Evolutionary conservation across 805 yeast species (phyloP).

Genomic region (Pichia eremophila): DNA sequence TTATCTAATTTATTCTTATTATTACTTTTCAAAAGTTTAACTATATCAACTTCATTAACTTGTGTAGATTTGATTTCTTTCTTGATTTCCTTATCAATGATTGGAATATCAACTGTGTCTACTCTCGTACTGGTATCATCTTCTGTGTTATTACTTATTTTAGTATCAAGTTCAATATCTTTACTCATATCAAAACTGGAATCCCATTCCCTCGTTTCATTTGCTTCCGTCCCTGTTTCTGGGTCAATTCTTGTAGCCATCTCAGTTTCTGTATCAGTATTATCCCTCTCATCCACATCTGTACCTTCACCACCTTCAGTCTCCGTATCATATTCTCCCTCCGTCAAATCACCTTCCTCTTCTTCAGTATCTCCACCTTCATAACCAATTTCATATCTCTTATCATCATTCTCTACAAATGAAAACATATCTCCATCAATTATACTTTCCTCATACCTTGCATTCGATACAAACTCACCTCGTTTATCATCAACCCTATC

Average conservation of each 20-base stretch:
- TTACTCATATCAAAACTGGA: no score
- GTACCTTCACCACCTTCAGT: no score
- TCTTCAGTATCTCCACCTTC: not conserved
- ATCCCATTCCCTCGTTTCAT: no score
- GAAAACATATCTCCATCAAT: slow-evolving; percentile 13
- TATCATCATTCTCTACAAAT: slow-evolving; percentile 17
- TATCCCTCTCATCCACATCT: no score
- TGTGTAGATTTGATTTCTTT: not conserved
- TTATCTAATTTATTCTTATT: slow-evolving; percentile 30
- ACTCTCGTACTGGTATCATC: no score
- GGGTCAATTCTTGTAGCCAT: no score
- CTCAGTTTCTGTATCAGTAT: not conserved
- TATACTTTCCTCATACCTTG: slow-evolving; percentile 9
- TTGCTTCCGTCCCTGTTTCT: no score
- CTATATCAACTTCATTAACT: slow-evolving; percentile 1
- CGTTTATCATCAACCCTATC: slow-evolving; percentile 4
- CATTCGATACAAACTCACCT: slow-evolving; percentile 4
- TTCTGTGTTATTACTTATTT: no score
- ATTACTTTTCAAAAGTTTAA: not conserved
- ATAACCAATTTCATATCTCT: slow-evolving; percentile 10
- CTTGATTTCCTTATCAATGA: no score
- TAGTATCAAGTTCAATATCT: no score
- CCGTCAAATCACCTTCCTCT: no score
- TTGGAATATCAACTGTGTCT: not conserved
- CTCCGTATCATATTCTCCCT: no score